Evolutionary conservation across 2,329 filamentous ascomycete genomes (phyloP).

Genomic region (Monosporascus sp.): DNA sequence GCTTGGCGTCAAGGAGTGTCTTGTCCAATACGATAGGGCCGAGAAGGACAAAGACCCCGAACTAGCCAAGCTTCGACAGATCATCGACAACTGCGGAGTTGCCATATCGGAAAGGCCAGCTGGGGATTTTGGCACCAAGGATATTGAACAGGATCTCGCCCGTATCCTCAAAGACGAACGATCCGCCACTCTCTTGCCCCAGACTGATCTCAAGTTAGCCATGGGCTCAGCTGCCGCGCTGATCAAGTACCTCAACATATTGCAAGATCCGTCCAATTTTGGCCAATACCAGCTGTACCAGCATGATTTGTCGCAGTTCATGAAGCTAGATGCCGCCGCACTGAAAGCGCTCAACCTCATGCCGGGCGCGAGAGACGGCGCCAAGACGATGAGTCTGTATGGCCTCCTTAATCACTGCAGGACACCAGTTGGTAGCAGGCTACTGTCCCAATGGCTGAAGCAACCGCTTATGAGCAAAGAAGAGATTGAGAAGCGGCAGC

Average conservation of each 20-base stretch:
- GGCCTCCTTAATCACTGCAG: conserved; percentile 96
- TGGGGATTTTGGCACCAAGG: conserved; percentile 77
- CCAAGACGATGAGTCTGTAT: conserved; percentile 97
- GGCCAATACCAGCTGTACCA: conserved; percentile 97
- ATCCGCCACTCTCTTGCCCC: conserved; percentile 69
- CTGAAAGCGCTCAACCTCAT: conserved; percentile 93
- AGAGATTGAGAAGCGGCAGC: conserved; percentile 87
- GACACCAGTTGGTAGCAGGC: conserved; percentile 82
- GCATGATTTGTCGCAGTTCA: conserved; percentile 92
- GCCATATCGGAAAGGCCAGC: conserved; percentile 76
- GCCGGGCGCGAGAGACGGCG: conserved; percentile 88
- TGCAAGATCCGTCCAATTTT: conserved; percentile 91
- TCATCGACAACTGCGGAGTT: conserved; percentile 88
- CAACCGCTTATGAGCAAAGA: conserved; percentile 88
- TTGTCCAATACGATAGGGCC: conserved; percentile 72
- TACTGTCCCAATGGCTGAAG: conserved; percentile 95
- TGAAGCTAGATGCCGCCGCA: conserved; percentile 95
- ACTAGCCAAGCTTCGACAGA: conserved; percentile 76
- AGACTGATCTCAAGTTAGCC: conserved; percentile 88
- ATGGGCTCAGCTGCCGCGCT: conserved; percentile 92
- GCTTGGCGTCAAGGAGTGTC: conserved; percentile 87
- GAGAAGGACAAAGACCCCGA: conserved; percentile 88
- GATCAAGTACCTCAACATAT: conserved; percentile 87
- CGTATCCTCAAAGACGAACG: conserved; percentile 83
- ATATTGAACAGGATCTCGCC: conserved; percentile 93